Base-by-base conservation (phyloP, 2,329 filamentous ascomycete genomes). In the Metarhizium rileyi region DNA sequence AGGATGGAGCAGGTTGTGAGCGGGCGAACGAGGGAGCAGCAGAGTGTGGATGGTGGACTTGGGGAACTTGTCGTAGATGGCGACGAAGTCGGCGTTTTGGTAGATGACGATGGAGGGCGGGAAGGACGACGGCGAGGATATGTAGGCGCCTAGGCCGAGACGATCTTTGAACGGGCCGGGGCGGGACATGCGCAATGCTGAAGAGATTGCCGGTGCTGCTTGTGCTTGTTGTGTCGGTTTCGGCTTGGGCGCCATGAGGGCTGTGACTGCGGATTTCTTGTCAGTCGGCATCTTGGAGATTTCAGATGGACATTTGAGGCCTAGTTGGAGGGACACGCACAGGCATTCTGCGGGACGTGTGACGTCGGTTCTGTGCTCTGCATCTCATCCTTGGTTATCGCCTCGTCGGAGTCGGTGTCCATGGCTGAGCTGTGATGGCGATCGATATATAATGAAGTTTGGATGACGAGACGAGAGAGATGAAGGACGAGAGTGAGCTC, bases 11-110 rank as follows among this genome's bases (percentile, higher is more conserved):
- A 74, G 69, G 57, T 75, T 80, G 61, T 82, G 79, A 2, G 64
- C 59, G 1, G 73, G 61, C 38, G 85, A 79, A 46, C 90, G 85
- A 6, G 90, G 88, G 5, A 97, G 80, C n/a, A 97, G 79, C 3
- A 98, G 85, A 1, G 88, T 76, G 69, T 98, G 93, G 4, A 96
- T 74, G 3, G 79, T 81, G 3, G 87, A 80, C 67, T 97, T 98
- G 8, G 93, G 90, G 63, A 81, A 98, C 53, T 81, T 72, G 69
- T 98, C 93, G 58, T 84, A 77, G 64, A 97, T 87, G 20, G 81
- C 77, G 49, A 90, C 86, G 56, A 86, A 89, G 53, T 81, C 71
- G 10, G 80, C 72, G 57, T 80, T 81, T 67, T 84, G 72, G 58
- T 81, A 82, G 56, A 91, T 75, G 20, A 90, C 77, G 8, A 76